A percentile compares a stretch with the other conserved stretches of the same genome.
Evolutionary conservation across 768 basidiomycete genomes (phyloP).

Genomic region (Suillus bovinus): DNA sequence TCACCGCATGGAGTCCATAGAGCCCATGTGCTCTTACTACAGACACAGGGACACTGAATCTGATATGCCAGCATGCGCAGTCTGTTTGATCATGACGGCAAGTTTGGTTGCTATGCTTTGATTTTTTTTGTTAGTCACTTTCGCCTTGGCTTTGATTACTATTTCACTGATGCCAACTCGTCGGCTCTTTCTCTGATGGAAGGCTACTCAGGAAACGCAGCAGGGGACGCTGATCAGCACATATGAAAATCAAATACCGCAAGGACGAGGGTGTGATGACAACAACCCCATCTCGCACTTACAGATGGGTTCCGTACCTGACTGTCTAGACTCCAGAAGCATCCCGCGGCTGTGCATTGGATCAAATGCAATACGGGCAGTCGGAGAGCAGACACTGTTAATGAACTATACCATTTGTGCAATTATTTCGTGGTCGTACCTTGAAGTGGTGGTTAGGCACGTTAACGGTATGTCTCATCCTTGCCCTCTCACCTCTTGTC

Average conservation of each 20-base stretch:
- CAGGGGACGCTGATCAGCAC: neutral
- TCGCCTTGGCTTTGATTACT: neutral
- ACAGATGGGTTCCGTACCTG: neutral
- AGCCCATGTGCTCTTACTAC: neutral
- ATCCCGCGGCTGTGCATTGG: neutral
- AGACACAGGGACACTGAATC: neutral
- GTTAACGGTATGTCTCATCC: neutral
- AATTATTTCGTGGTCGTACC: neutral
- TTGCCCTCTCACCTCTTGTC: neutral
- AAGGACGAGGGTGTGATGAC: neutral
- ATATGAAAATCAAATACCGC: neutral
- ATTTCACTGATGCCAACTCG: neutral
- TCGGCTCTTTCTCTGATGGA: neutral
- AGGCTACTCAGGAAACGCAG: neutral
- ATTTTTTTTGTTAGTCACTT: neutral
- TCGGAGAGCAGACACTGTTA: neutral
- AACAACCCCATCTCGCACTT: neutral
- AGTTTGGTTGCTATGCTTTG: neutral
- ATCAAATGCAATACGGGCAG: neutral
- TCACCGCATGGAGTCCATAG: neutral
- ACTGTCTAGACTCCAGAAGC: neutral
- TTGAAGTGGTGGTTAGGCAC: neutral
- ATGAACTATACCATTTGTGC: neutral
- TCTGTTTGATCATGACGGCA: neutral
- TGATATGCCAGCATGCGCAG: neutral